phyloP scores from a whole-genome alignment of 257 asterid genomes.

The Craterostigma plantagineum region DNA sequence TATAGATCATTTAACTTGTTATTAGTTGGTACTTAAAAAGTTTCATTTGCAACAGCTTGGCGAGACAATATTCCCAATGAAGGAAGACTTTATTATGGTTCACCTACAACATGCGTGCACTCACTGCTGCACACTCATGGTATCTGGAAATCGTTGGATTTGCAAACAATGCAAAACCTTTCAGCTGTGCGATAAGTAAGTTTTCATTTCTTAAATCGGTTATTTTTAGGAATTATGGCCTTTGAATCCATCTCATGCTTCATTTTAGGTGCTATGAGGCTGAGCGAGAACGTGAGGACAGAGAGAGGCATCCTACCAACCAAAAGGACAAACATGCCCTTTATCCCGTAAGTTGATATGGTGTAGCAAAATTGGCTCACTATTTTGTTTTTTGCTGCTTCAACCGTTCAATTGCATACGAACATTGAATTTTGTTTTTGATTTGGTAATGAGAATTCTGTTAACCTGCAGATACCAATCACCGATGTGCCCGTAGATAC shows the following conservation, averaged over 20 bases:
- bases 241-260: background rate
- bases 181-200: slow-evolving; percentile 78
- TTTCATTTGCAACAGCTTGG: slow-evolving; percentile 79
- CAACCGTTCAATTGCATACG: too few species aligned
- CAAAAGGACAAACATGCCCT: slow-evolving; percentile 73
- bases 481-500: slow-evolving; percentile 53
- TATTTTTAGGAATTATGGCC: too few species aligned
- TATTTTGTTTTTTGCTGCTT: too few species aligned
- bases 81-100: slow-evolving; percentile 98
- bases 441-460: too few species aligned
- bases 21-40: too few species aligned
- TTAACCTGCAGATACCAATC: slow-evolving; percentile 65
- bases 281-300: slow-evolving; percentile 62
- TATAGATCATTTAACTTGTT: background rate
- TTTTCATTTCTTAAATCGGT: too few species aligned
- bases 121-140: slow-evolving; percentile 82
- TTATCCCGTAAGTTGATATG: slow-evolving; percentile 38
- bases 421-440: too few species aligned
- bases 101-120: slow-evolving; percentile 80
- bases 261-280: slow-evolving; percentile 69
- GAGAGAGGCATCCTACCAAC: slow-evolving; percentile 82
- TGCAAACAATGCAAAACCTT: slow-evolving; percentile 78
- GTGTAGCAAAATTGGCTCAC: too few species aligned
- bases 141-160: slow-evolving; percentile 75
- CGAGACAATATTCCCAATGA: slow-evolving; percentile 87